Conservation (phyloP, 2,329 filamentous ascomycete species). For the Stagonosporopsis vannaccii region DNA sequence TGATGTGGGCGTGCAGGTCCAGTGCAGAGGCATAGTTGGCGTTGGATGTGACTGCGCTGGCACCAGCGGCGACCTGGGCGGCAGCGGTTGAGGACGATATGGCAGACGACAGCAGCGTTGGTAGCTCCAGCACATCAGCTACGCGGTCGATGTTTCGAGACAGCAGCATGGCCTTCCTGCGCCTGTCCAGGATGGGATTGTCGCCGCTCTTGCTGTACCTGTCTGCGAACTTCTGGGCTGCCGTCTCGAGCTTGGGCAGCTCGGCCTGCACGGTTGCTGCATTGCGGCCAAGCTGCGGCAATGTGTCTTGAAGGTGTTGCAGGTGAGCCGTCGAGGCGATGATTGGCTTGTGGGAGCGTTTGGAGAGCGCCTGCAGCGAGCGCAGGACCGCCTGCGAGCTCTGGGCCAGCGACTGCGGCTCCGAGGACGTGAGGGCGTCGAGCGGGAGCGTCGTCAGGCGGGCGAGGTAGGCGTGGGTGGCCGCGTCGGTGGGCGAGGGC, state of each 20-base stretch:
- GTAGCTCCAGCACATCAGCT: constrained; percentile 89
- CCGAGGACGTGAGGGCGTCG: constrained; percentile 73
- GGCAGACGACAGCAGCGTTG: constrained; percentile 81
- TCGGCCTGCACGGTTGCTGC: constrained; percentile 72
- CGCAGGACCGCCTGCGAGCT: constrained; percentile 80
- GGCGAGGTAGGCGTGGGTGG: constrained; percentile 74
- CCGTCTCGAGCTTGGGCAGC: constrained; percentile 80
- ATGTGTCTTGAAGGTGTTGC: constrained; percentile 71
- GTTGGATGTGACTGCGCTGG: constrained; percentile 50
- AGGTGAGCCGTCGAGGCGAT: constrained; percentile 83
- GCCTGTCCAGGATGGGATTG: constrained; percentile 68
- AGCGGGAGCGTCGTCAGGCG: constrained; percentile 80
- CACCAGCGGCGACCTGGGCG: constrained; percentile 50
- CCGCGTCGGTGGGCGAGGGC: constrained; percentile 57
- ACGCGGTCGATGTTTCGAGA: constrained; percentile 88
- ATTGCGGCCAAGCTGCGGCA: constrained; percentile 74
- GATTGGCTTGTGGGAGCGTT: constrained; percentile 84
- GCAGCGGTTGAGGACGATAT: constrained; percentile 65
- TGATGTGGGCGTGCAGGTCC: constrained; percentile 93
- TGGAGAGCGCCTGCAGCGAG: constrained; percentile 85
- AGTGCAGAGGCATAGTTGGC: constrained; percentile 88
- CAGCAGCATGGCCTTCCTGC: constrained; percentile 81
- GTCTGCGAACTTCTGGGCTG: constrained; percentile 80
- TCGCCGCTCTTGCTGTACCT: constrained; percentile 80
- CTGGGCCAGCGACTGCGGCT: constrained; percentile 82